Evolutionary conservation across 2,329 filamentous ascomycete species (phyloP).

Genomic region (Hypoxylon rubiginosum): DNA sequence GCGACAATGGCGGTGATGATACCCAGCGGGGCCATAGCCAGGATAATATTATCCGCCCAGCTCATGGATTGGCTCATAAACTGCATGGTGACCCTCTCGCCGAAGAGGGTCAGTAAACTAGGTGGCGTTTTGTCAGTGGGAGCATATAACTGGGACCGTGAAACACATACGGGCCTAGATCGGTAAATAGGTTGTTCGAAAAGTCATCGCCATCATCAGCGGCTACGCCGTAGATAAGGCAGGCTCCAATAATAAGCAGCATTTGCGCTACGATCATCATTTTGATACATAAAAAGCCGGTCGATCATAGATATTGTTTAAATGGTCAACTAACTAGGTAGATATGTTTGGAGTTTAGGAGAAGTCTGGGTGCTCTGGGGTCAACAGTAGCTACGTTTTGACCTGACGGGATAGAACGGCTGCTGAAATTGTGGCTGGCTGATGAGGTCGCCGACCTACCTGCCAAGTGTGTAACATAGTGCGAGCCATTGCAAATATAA

Average conservation of each 20-base stretch:
- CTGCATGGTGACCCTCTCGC: slow-evolving; percentile 62
- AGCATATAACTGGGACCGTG: background rate
- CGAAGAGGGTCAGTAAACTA: slow-evolving; percentile 53
- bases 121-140: background rate
- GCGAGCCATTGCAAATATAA: too few relatives aligned
- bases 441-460: too few relatives aligned
- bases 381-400: too few relatives aligned
- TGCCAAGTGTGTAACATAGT: too few relatives aligned
- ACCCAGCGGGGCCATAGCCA: slow-evolving; percentile 62
- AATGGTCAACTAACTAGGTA: background rate
- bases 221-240: background rate
- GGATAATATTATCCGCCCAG: slow-evolving; percentile 59
- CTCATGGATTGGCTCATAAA: slow-evolving; percentile 60
- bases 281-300: background rate
- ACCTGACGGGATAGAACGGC: too few relatives aligned
- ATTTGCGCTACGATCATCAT: background rate
- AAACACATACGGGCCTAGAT: slow-evolving; percentile 25
- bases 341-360: too few relatives aligned
- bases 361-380: too few relatives aligned
- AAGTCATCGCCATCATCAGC: slow-evolving; percentile 43
- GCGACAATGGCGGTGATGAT: slow-evolving; percentile 60
- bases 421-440: too few relatives aligned
- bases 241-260: background rate
- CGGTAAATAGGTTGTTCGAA: slow-evolving; percentile 40
- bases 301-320: background rate